A percentile compares a stretch with the other conserved stretches of the same genome.
These are phyloP conservation scores for Musa troglodytarum DNA, from an alignment of 176 grass and related monocot genomes.

Conservation along the genomic window DNA sequence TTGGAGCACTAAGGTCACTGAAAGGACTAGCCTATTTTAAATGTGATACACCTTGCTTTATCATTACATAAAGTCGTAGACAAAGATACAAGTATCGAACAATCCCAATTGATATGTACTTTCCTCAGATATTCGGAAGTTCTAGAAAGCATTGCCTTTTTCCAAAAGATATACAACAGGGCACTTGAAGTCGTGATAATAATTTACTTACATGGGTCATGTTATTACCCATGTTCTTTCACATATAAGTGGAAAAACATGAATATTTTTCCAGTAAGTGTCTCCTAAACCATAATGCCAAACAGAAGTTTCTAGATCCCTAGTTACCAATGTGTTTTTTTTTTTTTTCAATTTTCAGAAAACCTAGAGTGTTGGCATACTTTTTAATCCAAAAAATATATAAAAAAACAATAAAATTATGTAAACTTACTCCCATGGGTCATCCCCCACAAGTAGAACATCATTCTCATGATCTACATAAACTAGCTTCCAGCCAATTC, in stretches of 20 bases:
- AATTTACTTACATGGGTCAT: no score
- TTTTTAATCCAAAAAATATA: not conserved
- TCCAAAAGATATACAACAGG: no score
- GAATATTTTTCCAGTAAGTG: not conserved
- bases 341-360: not conserved
- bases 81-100: no score
- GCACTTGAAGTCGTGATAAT: no score
- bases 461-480: slow-evolving; percentile 82
- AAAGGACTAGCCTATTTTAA: no score
- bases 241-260: no score
- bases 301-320: not conserved
- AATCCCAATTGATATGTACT: no score
- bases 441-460: slow-evolving; percentile 75
- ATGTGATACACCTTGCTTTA: no score
- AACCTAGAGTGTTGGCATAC: not conserved
- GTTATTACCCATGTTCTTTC: no score
- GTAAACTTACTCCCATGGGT: slow-evolving; percentile 82
- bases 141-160: not conserved
- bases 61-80: no score
- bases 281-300: not conserved
- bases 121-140: no score
- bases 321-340: not conserved
- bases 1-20: no score
- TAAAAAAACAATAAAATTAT: not conserved
- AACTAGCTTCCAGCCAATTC: slow-evolving; percentile 74